Base-by-base conservation (phyloP, 2,329 filamentous ascomycete species). In the Leptoxyphium fumago region DNA sequence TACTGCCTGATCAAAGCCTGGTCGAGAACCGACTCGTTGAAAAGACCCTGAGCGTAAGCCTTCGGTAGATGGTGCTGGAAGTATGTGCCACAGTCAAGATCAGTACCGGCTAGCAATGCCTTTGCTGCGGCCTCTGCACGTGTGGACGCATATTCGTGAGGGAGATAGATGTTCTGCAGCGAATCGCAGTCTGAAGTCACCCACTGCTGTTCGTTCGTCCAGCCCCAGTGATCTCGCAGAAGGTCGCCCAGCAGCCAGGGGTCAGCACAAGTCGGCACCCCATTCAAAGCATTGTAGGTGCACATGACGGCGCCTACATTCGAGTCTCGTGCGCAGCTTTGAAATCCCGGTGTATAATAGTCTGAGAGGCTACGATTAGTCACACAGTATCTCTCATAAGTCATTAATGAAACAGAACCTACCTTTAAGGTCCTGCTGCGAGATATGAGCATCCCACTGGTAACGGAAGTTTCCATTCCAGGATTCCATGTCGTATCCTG, bases 171-270 rank as follows among this genome's bases (percentile, higher is more conserved):
- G 52, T 80, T 72, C 38, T 71, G 64, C 1, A 81, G 66, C 0
- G 80, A 72, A 45, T 78, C 77, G 50, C 80, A 84, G 54, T 84
- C 80, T 13, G 71, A 75, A 1, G 75, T 77, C 30, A 84, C 69
- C 55, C 73, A 80, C 48, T 80, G 74, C 41, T 77, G 70, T 38
- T 75, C 68, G 2, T 71, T 67, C 0, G 69, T 73, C 69, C 78
- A 84, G 38, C 67, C 69, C 75, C 79, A 84, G 52, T 77, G 73
- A 39, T 80, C 72, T 1, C 80, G 70, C 2, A 84, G 66, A 11
- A 84, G 65, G 0, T 72, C 73, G 48, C 78, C 68, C 30, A 83
- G 65, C 1, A 84, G 66, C 50, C 77, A 84, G 0, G 67, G 64
- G 50, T 75, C 74, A 0, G 77, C 75, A 50, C 80, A 84, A 2